phyloP scores from a whole-genome alignment of 176 grass and related monocot species.

The Canna indica region DNA sequence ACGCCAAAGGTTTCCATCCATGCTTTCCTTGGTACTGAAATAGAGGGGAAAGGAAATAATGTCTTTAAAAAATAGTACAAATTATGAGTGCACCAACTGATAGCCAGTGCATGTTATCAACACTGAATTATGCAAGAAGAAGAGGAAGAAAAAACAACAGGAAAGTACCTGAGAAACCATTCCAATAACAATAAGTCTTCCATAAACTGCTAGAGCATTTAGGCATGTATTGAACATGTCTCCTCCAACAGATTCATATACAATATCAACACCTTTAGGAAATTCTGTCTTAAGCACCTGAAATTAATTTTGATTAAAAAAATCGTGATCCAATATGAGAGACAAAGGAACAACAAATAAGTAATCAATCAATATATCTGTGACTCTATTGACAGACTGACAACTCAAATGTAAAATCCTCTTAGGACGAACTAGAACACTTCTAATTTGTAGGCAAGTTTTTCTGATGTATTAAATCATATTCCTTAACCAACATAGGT shows the following conservation, averaged over 20 bases:
- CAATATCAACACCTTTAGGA: slow-evolving; percentile 69
- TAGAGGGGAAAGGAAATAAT: background rate
- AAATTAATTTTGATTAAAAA: slow-evolving; percentile 13
- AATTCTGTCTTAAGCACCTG: slow-evolving; percentile 85
- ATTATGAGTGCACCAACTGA: too few relatives aligned
- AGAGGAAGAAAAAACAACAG: background rate
- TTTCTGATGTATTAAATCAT: background rate
- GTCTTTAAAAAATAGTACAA: background rate
- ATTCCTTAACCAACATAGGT: background rate
- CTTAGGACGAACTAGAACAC: background rate
- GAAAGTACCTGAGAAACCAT: slow-evolving; percentile 93
- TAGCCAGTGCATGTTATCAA: background rate
- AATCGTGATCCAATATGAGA: slow-evolving; percentile 14
- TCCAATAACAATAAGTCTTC: slow-evolving; percentile 79
- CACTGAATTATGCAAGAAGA: too few relatives aligned
- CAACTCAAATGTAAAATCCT: background rate
- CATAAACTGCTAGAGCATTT: slow-evolving; percentile 85
- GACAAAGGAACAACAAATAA: background rate
- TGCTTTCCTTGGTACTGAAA: slow-evolving; percentile 90
- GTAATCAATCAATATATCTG: background rate
- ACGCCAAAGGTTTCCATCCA: slow-evolving; percentile 84
- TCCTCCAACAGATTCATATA: slow-evolving; percentile 99
- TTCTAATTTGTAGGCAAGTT: background rate
- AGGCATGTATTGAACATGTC: slow-evolving; percentile 85
- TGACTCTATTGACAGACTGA: background rate